Evolutionary conservation across 352 stramenopile species (phyloP).

Genomic region (Blastocystis sp.): DNA sequence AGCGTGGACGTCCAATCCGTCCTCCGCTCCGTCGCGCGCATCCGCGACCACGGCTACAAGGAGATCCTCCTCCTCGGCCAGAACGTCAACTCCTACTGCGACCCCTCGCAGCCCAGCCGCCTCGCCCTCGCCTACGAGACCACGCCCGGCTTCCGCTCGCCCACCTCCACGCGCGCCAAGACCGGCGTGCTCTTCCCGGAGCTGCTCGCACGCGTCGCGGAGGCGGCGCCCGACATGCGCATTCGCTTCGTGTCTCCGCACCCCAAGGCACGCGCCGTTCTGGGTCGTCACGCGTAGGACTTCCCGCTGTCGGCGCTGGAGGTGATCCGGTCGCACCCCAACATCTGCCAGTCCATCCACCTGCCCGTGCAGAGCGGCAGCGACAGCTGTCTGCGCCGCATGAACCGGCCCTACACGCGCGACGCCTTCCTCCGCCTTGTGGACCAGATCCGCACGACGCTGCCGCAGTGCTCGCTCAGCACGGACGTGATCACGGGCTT

Average conservation of each 20-base stretch:
- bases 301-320: slow-evolving; percentile 82
- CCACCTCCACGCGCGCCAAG: slow-evolving; percentile 40
- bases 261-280: slow-evolving; percentile 74
- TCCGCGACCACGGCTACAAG: slow-evolving; percentile 81
- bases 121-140: slow-evolving; percentile 74
- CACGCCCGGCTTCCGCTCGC: slow-evolving; percentile 79
- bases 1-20: slow-evolving; percentile 85
- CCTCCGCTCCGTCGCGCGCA: slow-evolving; percentile 83
- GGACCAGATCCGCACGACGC: slow-evolving; percentile 80
- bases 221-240: slow-evolving; percentile 88
- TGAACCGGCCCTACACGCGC: slow-evolving; percentile 91
- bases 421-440: slow-evolving; percentile 94
- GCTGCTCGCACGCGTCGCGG: slow-evolving; percentile 87
- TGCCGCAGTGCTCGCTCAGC: slow-evolving; percentile 82
- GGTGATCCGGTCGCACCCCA: slow-evolving; percentile 83
- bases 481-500: slow-evolving; percentile 97
- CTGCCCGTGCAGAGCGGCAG: slow-evolving; percentile 94
- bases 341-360: slow-evolving; percentile 95
- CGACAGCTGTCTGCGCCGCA: slow-evolving; percentile 82
- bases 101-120: slow-evolving; percentile 73
- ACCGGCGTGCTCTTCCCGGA: slow-evolving; percentile 93
- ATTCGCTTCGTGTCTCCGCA: slow-evolving; percentile 98
- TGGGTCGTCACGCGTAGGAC: slow-evolving; percentile 80
- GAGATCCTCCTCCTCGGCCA: slow-evolving; percentile 97
- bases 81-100: slow-evolving; percentile 99